These are phyloP conservation scores for Hordeum marinum DNA, from an alignment of 176 grass and related monocot genomes.

Conservation along the genomic window DNA sequence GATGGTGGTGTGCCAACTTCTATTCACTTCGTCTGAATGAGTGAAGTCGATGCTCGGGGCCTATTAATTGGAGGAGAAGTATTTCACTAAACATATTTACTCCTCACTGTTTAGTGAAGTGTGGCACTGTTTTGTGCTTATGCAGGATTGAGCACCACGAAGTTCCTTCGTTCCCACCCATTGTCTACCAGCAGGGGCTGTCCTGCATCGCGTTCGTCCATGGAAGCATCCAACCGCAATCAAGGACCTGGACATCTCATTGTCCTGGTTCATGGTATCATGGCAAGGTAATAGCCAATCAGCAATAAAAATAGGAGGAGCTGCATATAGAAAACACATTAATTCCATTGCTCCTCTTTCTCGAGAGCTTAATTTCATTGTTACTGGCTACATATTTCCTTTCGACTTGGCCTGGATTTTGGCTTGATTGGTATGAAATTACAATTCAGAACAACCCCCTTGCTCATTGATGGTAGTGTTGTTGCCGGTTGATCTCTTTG, in stretches of 20 bases:
- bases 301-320: too few relatives aligned
- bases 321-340: neutral
- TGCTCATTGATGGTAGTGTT: neutral
- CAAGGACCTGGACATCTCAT: conserved; percentile 73
- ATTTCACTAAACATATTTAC: neutral
- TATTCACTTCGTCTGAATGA: neutral
- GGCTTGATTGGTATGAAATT: neutral
- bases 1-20: neutral
- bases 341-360: neutral
- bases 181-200: neutral
- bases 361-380: neutral
- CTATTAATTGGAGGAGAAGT: neutral
- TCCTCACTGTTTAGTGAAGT: neutral
- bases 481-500: neutral
- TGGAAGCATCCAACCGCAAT: conserved; percentile 27
- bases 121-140: neutral
- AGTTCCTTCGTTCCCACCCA: neutral
- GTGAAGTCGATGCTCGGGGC: neutral
- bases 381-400: neutral
- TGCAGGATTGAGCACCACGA: neutral
- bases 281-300: conserved; percentile 53
- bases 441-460: neutral
- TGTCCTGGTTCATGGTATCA: conserved; percentile 82
- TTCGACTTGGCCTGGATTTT: neutral
- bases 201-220: conserved; percentile 4